Percentiles rank a stretch among this genome's conserved stretches.
Conservation (phyloP, 805 yeast species). For the Lipomyces lipofer region DNA sequence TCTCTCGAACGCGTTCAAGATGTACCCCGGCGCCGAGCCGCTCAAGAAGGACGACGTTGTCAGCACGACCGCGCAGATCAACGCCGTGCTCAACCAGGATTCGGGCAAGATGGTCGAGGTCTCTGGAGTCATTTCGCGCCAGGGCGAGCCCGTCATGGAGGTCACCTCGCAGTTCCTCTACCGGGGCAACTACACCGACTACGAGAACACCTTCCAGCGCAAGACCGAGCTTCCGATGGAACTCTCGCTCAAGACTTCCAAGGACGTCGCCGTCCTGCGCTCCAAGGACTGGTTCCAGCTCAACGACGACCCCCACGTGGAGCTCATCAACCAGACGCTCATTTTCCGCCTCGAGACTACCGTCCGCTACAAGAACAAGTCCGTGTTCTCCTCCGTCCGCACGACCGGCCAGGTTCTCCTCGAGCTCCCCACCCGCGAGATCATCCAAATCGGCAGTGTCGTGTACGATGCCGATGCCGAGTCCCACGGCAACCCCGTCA, state of each 20-base stretch:
- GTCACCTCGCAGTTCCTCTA: slow-evolving; percentile 94
- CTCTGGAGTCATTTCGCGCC: slow-evolving; percentile 80
- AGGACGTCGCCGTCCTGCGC: slow-evolving; percentile 88
- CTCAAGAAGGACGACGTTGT: slow-evolving; percentile 86
- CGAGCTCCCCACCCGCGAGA: slow-evolving; percentile 90
- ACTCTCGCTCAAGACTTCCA: slow-evolving; percentile 66
- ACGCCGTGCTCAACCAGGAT: slow-evolving; percentile 85
- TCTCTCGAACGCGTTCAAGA: slow-evolving; percentile 88
- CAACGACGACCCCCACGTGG: slow-evolving; percentile 59
- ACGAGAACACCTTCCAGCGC: slow-evolving; percentile 88
- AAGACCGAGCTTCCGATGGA: slow-evolving; percentile 84
- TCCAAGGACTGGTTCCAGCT: slow-evolving; percentile 98
- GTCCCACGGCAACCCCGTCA: slow-evolving; percentile 96
- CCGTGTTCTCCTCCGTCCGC: slow-evolving; percentile 72
- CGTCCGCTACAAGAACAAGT: slow-evolving; percentile 74
- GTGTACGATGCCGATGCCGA: slow-evolving; percentile 87
- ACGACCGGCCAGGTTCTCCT: slow-evolving; percentile 83
- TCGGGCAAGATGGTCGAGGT: slow-evolving; percentile 96
- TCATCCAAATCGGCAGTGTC: slow-evolving; percentile 77
- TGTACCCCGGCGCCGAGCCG: slow-evolving; percentile 89
- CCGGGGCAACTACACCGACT: slow-evolving; percentile 89
- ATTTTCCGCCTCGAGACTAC: slow-evolving; percentile 88
- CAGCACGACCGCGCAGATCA: slow-evolving; percentile 76
- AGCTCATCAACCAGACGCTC: slow-evolving; percentile 74
- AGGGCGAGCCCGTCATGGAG: slow-evolving; percentile 80